These are phyloP conservation scores for Dianthus caryophyllus DNA, from an alignment of 148 eudicot species.

Conservation along the genomic window DNA sequence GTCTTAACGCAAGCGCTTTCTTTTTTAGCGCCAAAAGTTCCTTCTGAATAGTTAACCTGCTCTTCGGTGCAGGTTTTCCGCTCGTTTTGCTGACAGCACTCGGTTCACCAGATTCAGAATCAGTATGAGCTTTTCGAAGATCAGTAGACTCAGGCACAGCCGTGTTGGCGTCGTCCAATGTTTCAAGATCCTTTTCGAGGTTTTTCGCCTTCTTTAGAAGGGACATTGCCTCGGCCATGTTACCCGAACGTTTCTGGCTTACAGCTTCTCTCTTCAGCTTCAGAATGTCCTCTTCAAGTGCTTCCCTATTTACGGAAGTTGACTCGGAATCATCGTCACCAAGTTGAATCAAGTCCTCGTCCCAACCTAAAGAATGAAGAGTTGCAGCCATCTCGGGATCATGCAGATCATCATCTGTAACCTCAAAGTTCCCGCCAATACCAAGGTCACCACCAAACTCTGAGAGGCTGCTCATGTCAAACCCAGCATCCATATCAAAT, in stretches of 20 bases:
- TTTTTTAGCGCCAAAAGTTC: constrained; percentile 83
- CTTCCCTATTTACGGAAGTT: constrained; percentile 30
- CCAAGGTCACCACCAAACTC: constrained; percentile 44
- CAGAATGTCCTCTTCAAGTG: constrained; percentile 44
- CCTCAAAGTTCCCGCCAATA: constrained; percentile 57
- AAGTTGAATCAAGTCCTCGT: constrained; percentile 41
- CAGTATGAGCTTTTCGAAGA: constrained; percentile 11
- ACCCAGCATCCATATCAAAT: constrained; percentile 32
- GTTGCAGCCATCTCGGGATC: constrained; percentile 85
- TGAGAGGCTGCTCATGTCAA: constrained; percentile 41
- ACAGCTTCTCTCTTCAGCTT: constrained; percentile 73
- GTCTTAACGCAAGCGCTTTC: constrained; percentile 76
- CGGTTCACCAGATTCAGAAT: constrained; percentile 16
- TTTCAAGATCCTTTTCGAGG: constrained; percentile 60
- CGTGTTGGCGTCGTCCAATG: constrained; percentile 18
- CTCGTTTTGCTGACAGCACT: constrained; percentile 14
- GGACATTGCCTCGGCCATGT: constrained; percentile 56
- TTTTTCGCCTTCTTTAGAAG: constrained; percentile 68
- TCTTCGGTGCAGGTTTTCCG: constrained; percentile 49
- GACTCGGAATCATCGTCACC: constrained; percentile 20
- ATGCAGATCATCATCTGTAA: constrained; percentile 73
- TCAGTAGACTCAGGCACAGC: constrained; percentile 12
- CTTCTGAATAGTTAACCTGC: constrained; percentile 60
- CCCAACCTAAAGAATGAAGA: constrained; percentile 79
- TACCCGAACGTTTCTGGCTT: constrained; percentile 61